These are phyloP conservation scores for Dictyostelium purpureum DNA, from an alignment of 78 protist genomes.

Conservation along the genomic window DNA sequence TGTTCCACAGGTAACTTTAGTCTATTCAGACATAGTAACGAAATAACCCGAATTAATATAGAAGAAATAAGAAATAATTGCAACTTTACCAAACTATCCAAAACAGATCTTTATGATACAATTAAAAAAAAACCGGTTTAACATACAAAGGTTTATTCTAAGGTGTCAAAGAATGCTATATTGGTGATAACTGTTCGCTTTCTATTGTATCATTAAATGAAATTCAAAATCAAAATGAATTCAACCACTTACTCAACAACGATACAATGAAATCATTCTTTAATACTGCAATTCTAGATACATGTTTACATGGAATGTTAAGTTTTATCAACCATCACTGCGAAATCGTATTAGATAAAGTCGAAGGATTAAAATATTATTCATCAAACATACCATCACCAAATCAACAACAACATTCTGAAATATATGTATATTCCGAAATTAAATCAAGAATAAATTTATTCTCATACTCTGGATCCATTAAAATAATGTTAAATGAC, in stretches of 20 bases:
- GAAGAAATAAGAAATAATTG: background rate
- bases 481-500: too few relatives aligned
- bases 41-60: background rate
- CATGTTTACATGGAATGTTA: constrained; percentile 6
- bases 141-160: background rate
- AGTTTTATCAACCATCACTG: background rate
- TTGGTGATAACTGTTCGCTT: constrained; percentile 10
- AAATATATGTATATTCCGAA: too few relatives aligned
- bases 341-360: constrained; percentile 10
- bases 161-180: background rate
- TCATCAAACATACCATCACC: constrained; percentile 20
- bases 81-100: constrained; percentile 5
- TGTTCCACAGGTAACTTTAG: background rate
- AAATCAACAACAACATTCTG: too few relatives aligned
- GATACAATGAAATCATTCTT: background rate
- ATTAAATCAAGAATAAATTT: too few relatives aligned
- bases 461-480: too few relatives aligned
- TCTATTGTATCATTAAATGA: background rate
- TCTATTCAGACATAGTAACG: background rate
- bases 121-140: background rate
- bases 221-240: background rate
- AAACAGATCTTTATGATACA: background rate
- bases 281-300: constrained; percentile 15
- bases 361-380: constrained; percentile 14
- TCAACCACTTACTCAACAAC: background rate